Percentiles rank a stretch among this genome's conserved stretches.
Evolutionary conservation across 192 early-diverging fungal species (phyloP).

Genomic region (Haplosporangium gracile): DNA sequence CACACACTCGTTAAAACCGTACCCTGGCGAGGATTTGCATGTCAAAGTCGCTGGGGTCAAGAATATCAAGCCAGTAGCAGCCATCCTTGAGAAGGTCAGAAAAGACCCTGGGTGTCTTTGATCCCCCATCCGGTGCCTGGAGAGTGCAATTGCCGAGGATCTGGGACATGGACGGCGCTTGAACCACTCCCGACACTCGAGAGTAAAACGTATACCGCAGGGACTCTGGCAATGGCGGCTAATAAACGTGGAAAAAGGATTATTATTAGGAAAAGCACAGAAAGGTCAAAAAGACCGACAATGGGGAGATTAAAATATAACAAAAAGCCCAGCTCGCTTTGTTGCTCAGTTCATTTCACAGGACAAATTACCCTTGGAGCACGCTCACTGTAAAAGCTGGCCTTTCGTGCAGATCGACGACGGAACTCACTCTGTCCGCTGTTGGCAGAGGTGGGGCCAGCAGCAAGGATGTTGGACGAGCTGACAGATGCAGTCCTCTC

Average conservation of each 20-base stretch:
- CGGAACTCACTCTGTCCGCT: slow-evolving; percentile 16
- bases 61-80: slow-evolving; percentile 80
- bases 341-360: neutral
- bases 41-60: slow-evolving; percentile 63
- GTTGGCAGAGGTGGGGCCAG: neutral
- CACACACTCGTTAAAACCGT: neutral
- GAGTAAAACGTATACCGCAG: slow-evolving; percentile 76
- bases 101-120: slow-evolving; percentile 7
- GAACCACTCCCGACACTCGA: slow-evolving; percentile 67
- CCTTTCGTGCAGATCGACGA: slow-evolving; percentile 46
- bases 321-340: neutral
- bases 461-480: slow-evolving; percentile 8
- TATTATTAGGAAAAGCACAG: neutral
- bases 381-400: slow-evolving; percentile 51
- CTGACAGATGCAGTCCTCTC: slow-evolving; percentile 20
- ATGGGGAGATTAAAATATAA: neutral
- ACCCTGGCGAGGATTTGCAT: slow-evolving; percentile 70
- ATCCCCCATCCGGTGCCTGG: neutral
- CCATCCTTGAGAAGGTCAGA: slow-evolving; percentile 56
- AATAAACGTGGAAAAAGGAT: neutral
- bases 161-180: slow-evolving; percentile 61
- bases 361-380: slow-evolving; percentile 36
- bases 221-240: slow-evolving; percentile 26
- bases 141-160: slow-evolving; percentile 47
- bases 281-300: neutral